Percentiles rank a stretch among this genome's conserved stretches.
Conservation (phyloP, 1,284 basidiomycete species). For the Irpex sp. region DNA sequence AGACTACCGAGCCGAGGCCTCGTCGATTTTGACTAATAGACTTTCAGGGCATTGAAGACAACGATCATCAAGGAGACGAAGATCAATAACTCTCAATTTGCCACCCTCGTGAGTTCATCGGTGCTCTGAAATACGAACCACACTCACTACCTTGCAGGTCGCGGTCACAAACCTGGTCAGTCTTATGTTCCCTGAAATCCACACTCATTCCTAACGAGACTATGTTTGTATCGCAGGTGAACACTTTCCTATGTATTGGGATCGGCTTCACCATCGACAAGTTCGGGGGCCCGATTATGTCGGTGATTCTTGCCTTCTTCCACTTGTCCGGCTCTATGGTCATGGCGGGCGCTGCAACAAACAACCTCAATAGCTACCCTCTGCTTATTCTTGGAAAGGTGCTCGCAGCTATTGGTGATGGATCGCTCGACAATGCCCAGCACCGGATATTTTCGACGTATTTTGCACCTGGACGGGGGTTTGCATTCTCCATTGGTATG, state of each 20-base stretch:
- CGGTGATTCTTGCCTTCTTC: slow-evolving; percentile 34
- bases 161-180: slow-evolving; percentile 41
- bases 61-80: slow-evolving; percentile 40
- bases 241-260: slow-evolving; percentile 40
- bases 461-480: slow-evolving; percentile 40
- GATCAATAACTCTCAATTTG: slow-evolving; percentile 45
- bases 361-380: slow-evolving; percentile 38
- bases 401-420: slow-evolving; percentile 41
- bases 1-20: neutral
- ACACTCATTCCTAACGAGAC: neutral
- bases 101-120: slow-evolving; percentile 31
- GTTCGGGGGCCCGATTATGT: slow-evolving; percentile 37
- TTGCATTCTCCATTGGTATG: slow-evolving; percentile 38
- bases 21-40: neutral
- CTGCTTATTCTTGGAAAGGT: slow-evolving; percentile 41
- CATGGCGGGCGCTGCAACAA: slow-evolving; percentile 39
- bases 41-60: slow-evolving; percentile 35
- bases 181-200: neutral
- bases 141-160: slow-evolving; percentile 18
- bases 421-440: slow-evolving; percentile 43
- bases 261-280: slow-evolving; percentile 43
- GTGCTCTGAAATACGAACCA: neutral
- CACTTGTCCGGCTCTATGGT: slow-evolving; percentile 33
- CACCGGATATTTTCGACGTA: slow-evolving; percentile 45
- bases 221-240: slow-evolving; percentile 26